phyloP scores from a whole-genome alignment of 305 asterid species.

The Nicotiana rustica region DNA sequence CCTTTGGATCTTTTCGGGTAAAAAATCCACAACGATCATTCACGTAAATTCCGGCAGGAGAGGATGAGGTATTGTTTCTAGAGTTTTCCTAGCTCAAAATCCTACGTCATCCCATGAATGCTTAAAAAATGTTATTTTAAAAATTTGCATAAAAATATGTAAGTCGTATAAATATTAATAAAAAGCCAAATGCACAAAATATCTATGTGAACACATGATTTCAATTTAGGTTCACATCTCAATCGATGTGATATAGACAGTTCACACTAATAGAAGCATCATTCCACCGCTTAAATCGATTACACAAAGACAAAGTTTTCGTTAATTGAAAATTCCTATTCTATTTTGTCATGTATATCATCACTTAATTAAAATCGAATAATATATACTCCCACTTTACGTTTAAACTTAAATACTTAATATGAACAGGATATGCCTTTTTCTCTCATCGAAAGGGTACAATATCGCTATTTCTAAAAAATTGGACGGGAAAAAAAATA shows the following conservation, averaged over 20 bases:
- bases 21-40: background rate
- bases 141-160: background rate
- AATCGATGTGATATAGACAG: too few species aligned
- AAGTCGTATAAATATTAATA: too few species aligned
- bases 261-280: too few species aligned
- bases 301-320: too few species aligned
- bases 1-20: conserved; percentile 24
- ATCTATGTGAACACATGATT: too few species aligned
- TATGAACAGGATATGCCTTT: background rate
- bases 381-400: too few species aligned
- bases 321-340: too few species aligned
- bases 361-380: background rate
- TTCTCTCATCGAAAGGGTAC: background rate
- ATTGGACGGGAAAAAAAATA: background rate
- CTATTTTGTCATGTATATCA: background rate
- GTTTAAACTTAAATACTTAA: too few species aligned
- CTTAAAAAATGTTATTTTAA: background rate
- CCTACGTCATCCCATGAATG: background rate
- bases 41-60: background rate
- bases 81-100: conserved; percentile 10
- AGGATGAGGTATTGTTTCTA: conserved; percentile 24
- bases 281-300: too few species aligned
- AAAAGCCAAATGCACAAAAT: too few species aligned
- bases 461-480: background rate
- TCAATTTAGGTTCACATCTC: too few species aligned